phyloP scores from a whole-genome alignment of 495 filamentous ascomycete species.

The Evansstolkia leycettana region DNA sequence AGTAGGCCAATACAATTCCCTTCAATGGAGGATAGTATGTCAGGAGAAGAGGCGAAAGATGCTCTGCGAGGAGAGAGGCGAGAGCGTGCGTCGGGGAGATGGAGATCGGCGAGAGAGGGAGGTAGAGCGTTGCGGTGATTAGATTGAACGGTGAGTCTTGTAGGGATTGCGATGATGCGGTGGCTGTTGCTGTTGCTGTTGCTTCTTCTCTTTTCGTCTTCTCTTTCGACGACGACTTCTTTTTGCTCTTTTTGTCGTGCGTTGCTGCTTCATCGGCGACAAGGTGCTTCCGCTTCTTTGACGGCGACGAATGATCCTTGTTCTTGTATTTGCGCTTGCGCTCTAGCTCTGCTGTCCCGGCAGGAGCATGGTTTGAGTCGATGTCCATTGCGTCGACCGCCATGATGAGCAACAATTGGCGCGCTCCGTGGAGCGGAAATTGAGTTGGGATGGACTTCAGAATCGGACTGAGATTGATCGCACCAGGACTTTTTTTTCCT shows the following conservation, averaged over 20 bases:
- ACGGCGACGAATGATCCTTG: conserved; percentile 25
- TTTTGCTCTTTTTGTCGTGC: conserved; percentile 10
- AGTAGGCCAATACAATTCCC: conserved; percentile 61
- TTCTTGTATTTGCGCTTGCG: conserved; percentile 45
- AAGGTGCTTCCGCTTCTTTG: conserved; percentile 38
- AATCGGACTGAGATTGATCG: too few relatives aligned
- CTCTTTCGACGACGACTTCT: conserved; percentile 17
- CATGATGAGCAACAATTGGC: conserved; percentile 20
- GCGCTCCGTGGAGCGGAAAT: conserved; percentile 6
- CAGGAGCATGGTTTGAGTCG: conserved; percentile 14
- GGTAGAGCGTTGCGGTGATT: conserved; percentile 53
- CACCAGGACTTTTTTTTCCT: conserved; percentile 27
- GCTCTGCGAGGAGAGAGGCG: conserved; percentile 55
- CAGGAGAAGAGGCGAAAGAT: conserved; percentile 64
- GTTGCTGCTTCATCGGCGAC: conserved; percentile 6
- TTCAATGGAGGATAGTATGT: conserved; percentile 60
- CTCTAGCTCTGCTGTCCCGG: conserved; percentile 22
- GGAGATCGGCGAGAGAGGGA: conserved; percentile 57
- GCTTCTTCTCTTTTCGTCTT: conserved; percentile 10
- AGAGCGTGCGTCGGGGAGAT: conserved; percentile 51
- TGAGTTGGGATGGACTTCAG: neutral
- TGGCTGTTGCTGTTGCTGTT: conserved; percentile 2
- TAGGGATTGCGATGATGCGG: conserved; percentile 7
- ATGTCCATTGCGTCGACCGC: conserved; percentile 33
- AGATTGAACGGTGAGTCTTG: conserved; percentile 47